These are phyloP conservation scores for Lactarius akahatsu DNA, from an alignment of 768 basidiomycete species.

Conservation along the genomic window DNA sequence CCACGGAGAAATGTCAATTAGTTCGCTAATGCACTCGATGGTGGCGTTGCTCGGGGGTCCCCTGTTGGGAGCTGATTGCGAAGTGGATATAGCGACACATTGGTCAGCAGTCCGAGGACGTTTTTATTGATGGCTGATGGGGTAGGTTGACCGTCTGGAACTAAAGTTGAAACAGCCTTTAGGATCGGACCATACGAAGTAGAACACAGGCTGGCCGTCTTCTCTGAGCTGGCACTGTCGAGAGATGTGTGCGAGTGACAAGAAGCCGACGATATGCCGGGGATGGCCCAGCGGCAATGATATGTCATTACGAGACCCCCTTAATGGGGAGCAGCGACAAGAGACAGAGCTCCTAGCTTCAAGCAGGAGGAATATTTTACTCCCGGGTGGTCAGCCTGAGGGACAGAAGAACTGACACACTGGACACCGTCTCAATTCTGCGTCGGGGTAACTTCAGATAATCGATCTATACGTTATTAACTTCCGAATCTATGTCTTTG, in stretches of 20 bases:
- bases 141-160: background rate
- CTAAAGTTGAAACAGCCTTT: background rate
- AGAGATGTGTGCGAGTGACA: background rate
- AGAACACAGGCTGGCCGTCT: background rate
- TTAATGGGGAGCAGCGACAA: background rate
- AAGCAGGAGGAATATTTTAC: background rate
- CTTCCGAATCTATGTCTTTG: slow-evolving; percentile 1
- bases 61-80: background rate
- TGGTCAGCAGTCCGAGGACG: background rate
- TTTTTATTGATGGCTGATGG: background rate
- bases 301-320: background rate
- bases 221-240: background rate
- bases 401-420: background rate
- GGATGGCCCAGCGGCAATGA: background rate
- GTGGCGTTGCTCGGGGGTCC: too few species aligned
- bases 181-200: background rate
- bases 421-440: background rate
- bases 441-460: slow-evolving; percentile 11
- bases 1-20: background rate
- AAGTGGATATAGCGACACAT: background rate
- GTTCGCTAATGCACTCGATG: background rate
- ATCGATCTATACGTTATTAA: slow-evolving; percentile 4
- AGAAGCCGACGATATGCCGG: background rate
- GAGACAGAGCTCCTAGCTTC: background rate
- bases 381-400: background rate